phyloP scores from a whole-genome alignment of 306 rosid genomes.

The Betula pendula region DNA sequence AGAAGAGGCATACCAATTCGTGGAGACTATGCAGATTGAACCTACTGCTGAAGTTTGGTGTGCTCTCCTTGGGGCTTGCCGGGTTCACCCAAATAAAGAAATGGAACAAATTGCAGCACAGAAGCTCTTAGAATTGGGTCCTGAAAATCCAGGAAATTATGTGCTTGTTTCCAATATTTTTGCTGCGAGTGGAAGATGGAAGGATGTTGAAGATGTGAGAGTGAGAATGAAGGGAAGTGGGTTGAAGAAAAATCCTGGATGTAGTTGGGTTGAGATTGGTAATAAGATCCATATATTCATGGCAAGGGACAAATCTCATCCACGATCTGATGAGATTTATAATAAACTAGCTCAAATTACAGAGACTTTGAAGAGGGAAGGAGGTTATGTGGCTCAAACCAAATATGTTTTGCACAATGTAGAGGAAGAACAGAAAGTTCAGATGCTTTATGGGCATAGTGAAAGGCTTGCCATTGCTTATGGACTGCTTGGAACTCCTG shows the following conservation, averaged over 20 bases:
- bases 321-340: slow-evolving; percentile 48
- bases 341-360: slow-evolving; percentile 49
- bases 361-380: slow-evolving; percentile 43
- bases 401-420: slow-evolving; percentile 66
- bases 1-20: slow-evolving; percentile 70
- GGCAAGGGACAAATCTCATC: slow-evolving; percentile 73
- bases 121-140: slow-evolving; percentile 56
- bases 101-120: slow-evolving; percentile 60
- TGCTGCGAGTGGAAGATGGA: slow-evolving; percentile 70
- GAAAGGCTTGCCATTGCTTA: slow-evolving; percentile 74
- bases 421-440: slow-evolving; percentile 57
- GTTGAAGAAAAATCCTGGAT: slow-evolving; percentile 74
- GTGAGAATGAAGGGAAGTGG: slow-evolving; percentile 65
- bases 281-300: slow-evolving; percentile 58
- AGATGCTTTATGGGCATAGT: slow-evolving; percentile 66
- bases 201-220: slow-evolving; percentile 64
- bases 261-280: slow-evolving; percentile 73
- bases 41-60: slow-evolving; percentile 78
- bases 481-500: slow-evolving; percentile 52
- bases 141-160: slow-evolving; percentile 65
- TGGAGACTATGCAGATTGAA: slow-evolving; percentile 46
- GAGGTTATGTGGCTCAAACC: slow-evolving; percentile 60
- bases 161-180: slow-evolving; percentile 63
- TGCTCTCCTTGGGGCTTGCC: slow-evolving; percentile 74
- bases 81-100: slow-evolving; percentile 62